A percentile compares a stretch with the other conserved stretches of the same genome.
Conservation (phyloP, 768 basidiomycete genomes). For the Tylopilus vinaceipallidus region DNA sequence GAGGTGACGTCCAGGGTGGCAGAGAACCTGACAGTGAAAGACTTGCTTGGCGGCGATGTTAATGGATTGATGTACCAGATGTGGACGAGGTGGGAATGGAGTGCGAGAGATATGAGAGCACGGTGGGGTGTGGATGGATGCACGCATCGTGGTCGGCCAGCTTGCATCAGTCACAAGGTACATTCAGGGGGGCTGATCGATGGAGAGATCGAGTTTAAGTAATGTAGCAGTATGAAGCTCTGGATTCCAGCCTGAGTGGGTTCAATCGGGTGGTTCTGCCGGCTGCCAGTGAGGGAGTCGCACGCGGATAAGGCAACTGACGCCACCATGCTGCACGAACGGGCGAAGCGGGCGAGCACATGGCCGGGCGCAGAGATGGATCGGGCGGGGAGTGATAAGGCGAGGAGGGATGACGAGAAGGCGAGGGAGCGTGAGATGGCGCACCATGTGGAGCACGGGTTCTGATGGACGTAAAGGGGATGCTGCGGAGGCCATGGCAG, state of each 20-base stretch:
- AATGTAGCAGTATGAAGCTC: conserved; percentile 1
- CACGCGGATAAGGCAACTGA: neutral
- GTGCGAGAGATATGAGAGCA: too few relatives aligned
- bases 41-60: too few relatives aligned
- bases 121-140: neutral
- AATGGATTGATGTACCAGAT: too few relatives aligned
- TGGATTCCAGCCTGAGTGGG: too few relatives aligned
- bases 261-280: too few relatives aligned
- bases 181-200: neutral
- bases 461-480: conserved; percentile 15
- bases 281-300: too few relatives aligned
- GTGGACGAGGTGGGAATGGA: neutral
- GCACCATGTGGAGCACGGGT: conserved; percentile 1
- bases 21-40: neutral
- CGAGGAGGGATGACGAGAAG: too few relatives aligned
- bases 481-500: conserved; percentile 8
- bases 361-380: neutral
- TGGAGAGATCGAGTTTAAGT: conserved; percentile 1
- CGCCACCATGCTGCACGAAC: conserved; percentile 1
- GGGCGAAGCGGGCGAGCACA: neutral
- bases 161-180: conserved; percentile 1
- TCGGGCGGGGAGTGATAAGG: too few relatives aligned
- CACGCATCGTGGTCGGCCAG: neutral
- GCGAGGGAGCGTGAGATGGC: neutral
- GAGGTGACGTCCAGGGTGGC: neutral